Evolutionary conservation across 2,329 filamentous ascomycete genomes (phyloP), one percentile per base, ranked within the genome.

Genomic region (Elsinoe necatrix): DNA sequence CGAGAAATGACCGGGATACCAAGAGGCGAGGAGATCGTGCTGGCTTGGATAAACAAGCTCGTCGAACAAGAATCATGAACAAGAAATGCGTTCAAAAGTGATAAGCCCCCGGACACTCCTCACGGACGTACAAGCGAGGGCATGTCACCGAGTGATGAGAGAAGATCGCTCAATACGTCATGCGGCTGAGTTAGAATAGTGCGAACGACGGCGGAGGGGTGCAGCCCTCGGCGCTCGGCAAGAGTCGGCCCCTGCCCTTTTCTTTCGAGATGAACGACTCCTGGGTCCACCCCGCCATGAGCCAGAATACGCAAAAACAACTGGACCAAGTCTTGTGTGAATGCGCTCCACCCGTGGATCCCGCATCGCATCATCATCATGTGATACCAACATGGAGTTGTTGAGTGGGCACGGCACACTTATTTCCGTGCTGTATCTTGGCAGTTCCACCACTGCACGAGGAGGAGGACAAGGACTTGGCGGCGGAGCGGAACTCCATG

Each of bases 1-100:
- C 48, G 48, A 52, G 41, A 35, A 52, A 39, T 37, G 34, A 39
- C 34, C 48, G 29, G 27, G 43, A 52, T 45, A 45, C 41, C 41
- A 45, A 45, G 41, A 45, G 20, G 21, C 41, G 7, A 45, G 25
- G 41, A 45, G 45, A 50, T 50, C 16, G 14, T 35, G 16, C 18
- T 31, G 23, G 45, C 45, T 50, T 50, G 45, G 45, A 50, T 18
- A 25, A 9, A 31, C 45, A 31, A 50, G 45, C 45, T 31, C 25
- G 45, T 31, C 16, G n/a, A 45, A 14, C 41, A 45, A 45, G 41
- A 45, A 21, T 45, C 25, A 20, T 23, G 8, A 45, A 45, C 41
- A 45, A 45, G 41, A 45, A 45, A 18, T 25, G 41, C 20, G 14
- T 21, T 23, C 41, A 12, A 45, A 20, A 21, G 18, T 23, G 41